Evolutionary conservation across 495 filamentous ascomycete genomes (phyloP).

Genomic region (Lophiotrema nucula): DNA sequence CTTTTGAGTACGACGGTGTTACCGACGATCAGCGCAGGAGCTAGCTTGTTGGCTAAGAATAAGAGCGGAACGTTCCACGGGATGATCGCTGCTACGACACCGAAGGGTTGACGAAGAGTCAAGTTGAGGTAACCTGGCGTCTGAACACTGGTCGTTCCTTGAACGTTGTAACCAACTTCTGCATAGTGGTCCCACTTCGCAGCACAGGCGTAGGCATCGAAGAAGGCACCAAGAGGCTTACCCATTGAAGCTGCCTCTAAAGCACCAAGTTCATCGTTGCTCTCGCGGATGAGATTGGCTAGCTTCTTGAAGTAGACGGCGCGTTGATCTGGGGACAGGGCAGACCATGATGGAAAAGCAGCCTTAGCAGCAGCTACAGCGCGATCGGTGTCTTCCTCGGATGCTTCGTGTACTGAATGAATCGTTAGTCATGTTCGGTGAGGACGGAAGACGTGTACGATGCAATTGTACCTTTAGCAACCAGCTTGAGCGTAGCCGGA

Average conservation of each 20-base stretch:
- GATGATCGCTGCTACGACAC: constrained; percentile 42
- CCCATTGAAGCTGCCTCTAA: constrained; percentile 58
- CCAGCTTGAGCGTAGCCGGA: constrained; percentile 47
- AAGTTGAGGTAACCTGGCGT: constrained; percentile 38
- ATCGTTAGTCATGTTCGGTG: background rate
- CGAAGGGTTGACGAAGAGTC: constrained; percentile 41
- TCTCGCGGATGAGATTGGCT: constrained; percentile 49
- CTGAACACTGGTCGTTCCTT: constrained; percentile 38
- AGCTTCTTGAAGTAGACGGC: constrained; percentile 53
- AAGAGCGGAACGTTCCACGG: constrained; percentile 43
- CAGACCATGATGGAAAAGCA: constrained; percentile 59
- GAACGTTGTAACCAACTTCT: constrained; percentile 29
- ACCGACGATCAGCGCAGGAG: constrained; percentile 40
- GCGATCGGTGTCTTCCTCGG: constrained; percentile 52
- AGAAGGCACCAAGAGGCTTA: constrained; percentile 42
- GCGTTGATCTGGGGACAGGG: constrained; percentile 46
- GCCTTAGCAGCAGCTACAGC: constrained; percentile 60
- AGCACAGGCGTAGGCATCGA: constrained; percentile 37
- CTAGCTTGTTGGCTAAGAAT: constrained; percentile 38
- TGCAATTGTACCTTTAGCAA: constrained; percentile 41
- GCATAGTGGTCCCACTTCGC: constrained; percentile 31
- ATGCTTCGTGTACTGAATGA: constrained; percentile 49
- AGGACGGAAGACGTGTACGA: background rate
- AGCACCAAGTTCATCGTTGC: constrained; percentile 50
- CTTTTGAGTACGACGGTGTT: constrained; percentile 42